Conservation (phyloP, 2,329 filamentous ascomycete species). For the Penicillium sp. region DNA sequence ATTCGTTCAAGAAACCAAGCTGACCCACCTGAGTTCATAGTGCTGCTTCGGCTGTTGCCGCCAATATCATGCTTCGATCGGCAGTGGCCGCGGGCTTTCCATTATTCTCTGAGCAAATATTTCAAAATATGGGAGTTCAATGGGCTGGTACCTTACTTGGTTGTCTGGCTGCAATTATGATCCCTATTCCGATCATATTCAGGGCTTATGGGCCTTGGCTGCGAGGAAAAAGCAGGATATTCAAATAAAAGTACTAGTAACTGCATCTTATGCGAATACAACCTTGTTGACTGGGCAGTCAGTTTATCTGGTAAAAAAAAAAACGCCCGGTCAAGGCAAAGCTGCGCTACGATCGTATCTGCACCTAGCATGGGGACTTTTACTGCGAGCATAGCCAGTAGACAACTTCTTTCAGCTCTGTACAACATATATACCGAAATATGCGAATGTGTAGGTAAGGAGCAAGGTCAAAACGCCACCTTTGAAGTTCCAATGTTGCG, state of each 20-base stretch:
- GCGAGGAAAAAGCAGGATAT: conserved; percentile 23
- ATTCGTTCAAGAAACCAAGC: neutral
- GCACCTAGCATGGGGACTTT: too few species aligned
- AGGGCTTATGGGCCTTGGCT: conserved; percentile 27
- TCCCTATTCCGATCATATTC: conserved; percentile 34
- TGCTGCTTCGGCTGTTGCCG: conserved; percentile 36
- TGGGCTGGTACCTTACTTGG: conserved; percentile 39
- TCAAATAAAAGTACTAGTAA: neutral
- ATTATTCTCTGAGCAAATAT: conserved; percentile 36
- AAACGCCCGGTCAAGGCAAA: too few species aligned
- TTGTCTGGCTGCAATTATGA: conserved; percentile 31
- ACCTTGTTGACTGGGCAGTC: too few species aligned
- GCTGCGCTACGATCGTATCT: too few species aligned
- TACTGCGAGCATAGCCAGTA: too few species aligned
- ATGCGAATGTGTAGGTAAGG: too few species aligned
- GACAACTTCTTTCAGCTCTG: too few species aligned
- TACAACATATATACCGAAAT: too few species aligned
- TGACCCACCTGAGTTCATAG: conserved; percentile 14
- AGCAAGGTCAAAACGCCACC: too few species aligned
- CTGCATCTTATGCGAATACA: too few species aligned
- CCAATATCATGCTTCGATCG: conserved; percentile 36
- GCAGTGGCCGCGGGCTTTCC: conserved; percentile 34
- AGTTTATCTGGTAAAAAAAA: too few species aligned
- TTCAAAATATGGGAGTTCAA: conserved; percentile 33
- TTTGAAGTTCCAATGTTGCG: too few species aligned